A percentile compares a stretch with the other conserved stretches of the same genome.
Evolutionary conservation across 2,329 filamentous ascomycete genomes (phyloP).

Genomic region (Curvularia hawaiiensis): DNA sequence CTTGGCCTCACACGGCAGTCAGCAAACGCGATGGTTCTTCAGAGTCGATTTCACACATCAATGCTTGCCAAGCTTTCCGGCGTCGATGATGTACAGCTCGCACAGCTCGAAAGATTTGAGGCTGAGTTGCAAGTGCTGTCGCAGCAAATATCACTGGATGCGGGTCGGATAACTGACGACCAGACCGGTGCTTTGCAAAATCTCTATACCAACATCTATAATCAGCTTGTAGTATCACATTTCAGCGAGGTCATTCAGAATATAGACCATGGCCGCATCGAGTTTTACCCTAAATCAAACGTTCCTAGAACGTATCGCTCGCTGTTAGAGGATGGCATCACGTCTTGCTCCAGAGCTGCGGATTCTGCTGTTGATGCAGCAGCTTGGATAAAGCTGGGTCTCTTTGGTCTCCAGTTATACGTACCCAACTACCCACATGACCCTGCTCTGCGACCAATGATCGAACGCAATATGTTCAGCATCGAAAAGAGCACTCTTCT

Average conservation of each 20-base stretch:
- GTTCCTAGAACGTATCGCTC: slow-evolving; percentile 41
- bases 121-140: slow-evolving; percentile 48
- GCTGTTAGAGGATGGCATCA: slow-evolving; percentile 30
- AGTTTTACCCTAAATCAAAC: slow-evolving; percentile 17
- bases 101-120: slow-evolving; percentile 49
- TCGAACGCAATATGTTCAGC: slow-evolving; percentile 67
- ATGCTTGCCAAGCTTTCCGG: slow-evolving; percentile 35
- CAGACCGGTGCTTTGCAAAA: slow-evolving; percentile 34
- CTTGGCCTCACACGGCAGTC: slow-evolving; percentile 30
- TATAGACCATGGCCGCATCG: slow-evolving; percentile 6
- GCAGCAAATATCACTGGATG: slow-evolving; percentile 42
- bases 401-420: slow-evolving; percentile 77
- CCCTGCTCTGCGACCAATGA: slow-evolving; percentile 66
- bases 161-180: slow-evolving; percentile 40
- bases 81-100: slow-evolving; percentile 46
- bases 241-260: slow-evolving; percentile 17
- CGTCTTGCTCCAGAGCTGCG: slow-evolving; percentile 12
- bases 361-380: slow-evolving; percentile 38
- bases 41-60: slow-evolving; percentile 37
- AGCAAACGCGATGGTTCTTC: slow-evolving; percentile 31
- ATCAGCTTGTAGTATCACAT: slow-evolving; percentile 32
- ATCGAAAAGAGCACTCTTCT: slow-evolving; percentile 62
- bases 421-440: slow-evolving; percentile 88
- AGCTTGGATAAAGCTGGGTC: slow-evolving; percentile 77
- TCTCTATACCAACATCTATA: slow-evolving; percentile 32